These are phyloP conservation scores for Cardiospermum halicacabum DNA, from an alignment of 345 rosid genomes.

Conservation along the genomic window DNA sequence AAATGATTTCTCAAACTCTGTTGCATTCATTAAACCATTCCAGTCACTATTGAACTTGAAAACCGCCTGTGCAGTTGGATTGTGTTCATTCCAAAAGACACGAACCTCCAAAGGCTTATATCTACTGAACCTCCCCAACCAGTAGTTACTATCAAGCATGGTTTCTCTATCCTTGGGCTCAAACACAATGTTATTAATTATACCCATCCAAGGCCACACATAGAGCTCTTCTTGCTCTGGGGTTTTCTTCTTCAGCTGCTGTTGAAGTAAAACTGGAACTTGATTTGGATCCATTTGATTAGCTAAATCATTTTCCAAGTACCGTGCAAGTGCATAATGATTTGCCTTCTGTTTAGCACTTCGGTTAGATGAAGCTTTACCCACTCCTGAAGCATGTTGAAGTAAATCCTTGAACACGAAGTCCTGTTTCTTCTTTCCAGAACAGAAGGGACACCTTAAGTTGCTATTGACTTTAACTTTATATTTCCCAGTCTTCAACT, in stretches of 20 bases:
- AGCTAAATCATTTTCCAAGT: conserved; percentile 56
- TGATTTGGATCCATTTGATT: conserved; percentile 36
- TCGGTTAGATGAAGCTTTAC: conserved; percentile 68
- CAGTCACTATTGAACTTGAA: conserved; percentile 53
- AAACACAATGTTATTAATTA: conserved; percentile 35
- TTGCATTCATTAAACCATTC: conserved; percentile 52
- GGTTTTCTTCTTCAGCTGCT: conserved; percentile 21
- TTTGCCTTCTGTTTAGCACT: conserved; percentile 72
- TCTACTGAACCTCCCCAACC: conserved; percentile 52
- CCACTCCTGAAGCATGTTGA: conserved; percentile 87
- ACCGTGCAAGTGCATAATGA: conserved; percentile 70
- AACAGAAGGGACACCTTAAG: conserved; percentile 79
- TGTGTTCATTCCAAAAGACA: conserved; percentile 42
- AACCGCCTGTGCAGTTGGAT: conserved; percentile 39
- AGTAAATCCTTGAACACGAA: conserved; percentile 72
- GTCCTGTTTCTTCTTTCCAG: conserved; percentile 83
- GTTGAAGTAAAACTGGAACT: conserved; percentile 19
- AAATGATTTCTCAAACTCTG: conserved; percentile 67
- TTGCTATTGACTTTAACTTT: conserved; percentile 59
- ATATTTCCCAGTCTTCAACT: conserved; percentile 36
- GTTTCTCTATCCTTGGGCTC: conserved; percentile 19
- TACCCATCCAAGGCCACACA: conserved; percentile 92
- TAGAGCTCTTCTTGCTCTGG: conserved; percentile 34
- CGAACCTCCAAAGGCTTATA: conserved; percentile 56
- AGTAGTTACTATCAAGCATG: conserved; percentile 35